Percentiles rank a stretch among this genome's conserved stretches.
Evolutionary conservation across 192 early-diverging fungal genomes (phyloP).

Genomic region (Chytriomyces sp.): DNA sequence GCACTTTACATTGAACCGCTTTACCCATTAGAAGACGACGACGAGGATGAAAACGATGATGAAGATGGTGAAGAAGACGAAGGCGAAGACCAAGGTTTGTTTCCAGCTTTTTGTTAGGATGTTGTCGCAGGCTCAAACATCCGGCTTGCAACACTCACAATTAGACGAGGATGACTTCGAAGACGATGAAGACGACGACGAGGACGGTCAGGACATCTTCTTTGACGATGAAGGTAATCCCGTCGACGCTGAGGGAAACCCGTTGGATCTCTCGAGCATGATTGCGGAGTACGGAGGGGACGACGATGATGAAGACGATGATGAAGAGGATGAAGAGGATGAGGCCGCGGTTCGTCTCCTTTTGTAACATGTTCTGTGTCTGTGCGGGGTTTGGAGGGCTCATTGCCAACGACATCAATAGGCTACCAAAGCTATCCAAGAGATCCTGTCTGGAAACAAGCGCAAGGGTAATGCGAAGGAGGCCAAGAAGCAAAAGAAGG

Average conservation of each 20-base stretch:
- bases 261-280: conserved; percentile 39
- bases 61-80: conserved; percentile 44
- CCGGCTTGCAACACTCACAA: neutral
- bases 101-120: neutral
- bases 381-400: too few relatives aligned
- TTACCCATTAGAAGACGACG: conserved; percentile 2
- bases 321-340: conserved; percentile 49
- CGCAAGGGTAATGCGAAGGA: conserved; percentile 26
- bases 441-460: conserved; percentile 40
- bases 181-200: conserved; percentile 45
- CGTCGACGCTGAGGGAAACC: conserved; percentile 42
- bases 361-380: too few relatives aligned
- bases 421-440: too few relatives aligned
- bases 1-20: neutral
- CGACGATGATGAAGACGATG: conserved; percentile 43
- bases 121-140: neutral
- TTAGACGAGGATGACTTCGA: neutral
- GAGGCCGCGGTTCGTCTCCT: too few relatives aligned
- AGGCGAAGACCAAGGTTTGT: conserved; percentile 35
- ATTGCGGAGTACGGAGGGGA: conserved; percentile 32
- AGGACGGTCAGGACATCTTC: conserved; percentile 46
- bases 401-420: too few relatives aligned
- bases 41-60: conserved; percentile 38
- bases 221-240: conserved; percentile 41
- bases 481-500: conserved; percentile 41